These are phyloP conservation scores for Clavulina sp. DNA, from an alignment of 768 basidiomycete genomes.

Conservation along the genomic window DNA sequence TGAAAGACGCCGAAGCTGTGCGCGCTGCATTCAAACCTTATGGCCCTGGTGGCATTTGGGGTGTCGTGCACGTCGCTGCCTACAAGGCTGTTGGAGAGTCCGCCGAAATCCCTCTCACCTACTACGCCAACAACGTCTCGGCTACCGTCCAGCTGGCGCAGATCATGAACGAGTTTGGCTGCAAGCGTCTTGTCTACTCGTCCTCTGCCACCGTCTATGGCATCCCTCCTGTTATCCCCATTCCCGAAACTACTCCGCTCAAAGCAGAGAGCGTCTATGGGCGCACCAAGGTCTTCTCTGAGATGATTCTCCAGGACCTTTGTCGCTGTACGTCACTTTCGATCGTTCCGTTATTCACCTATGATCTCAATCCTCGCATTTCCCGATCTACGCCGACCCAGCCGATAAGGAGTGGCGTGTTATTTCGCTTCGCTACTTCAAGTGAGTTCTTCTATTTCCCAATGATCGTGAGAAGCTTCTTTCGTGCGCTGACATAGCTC, in stretches of 20 bases:
- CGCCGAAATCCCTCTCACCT: constrained; percentile 76
- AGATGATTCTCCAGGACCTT: constrained; percentile 76
- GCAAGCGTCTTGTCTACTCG: constrained; percentile 83
- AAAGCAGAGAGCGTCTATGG: constrained; percentile 88
- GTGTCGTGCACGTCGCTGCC: constrained; percentile 90
- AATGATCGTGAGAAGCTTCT: not conserved
- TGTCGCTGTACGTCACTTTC: constrained; percentile 41
- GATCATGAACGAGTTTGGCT: constrained; percentile 65
- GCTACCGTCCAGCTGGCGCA: constrained; percentile 77
- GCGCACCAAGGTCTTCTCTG: constrained; percentile 89
- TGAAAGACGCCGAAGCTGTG: constrained; percentile 55
- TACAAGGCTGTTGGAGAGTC: constrained; percentile 98
- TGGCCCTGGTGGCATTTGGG: constrained; percentile 84
- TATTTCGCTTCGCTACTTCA: constrained; percentile 91
- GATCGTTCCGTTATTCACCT: constrained; percentile 11
- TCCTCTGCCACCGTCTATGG: constrained; percentile 98
- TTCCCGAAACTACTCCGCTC: constrained; percentile 78
- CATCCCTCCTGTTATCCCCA: constrained; percentile 78
- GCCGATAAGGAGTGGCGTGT: constrained; percentile 64
- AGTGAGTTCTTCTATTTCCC: constrained; percentile 32
- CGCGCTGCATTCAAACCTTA: constrained; percentile 68
- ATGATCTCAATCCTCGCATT: not conserved
- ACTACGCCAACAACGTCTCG: constrained; percentile 87
- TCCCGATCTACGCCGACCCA: constrained; percentile 15
- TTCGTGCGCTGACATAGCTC: constrained; percentile 2